Base-by-base conservation (phyloP, 352 stramenopile genomes). In the Phytophthora europaea region DNA sequence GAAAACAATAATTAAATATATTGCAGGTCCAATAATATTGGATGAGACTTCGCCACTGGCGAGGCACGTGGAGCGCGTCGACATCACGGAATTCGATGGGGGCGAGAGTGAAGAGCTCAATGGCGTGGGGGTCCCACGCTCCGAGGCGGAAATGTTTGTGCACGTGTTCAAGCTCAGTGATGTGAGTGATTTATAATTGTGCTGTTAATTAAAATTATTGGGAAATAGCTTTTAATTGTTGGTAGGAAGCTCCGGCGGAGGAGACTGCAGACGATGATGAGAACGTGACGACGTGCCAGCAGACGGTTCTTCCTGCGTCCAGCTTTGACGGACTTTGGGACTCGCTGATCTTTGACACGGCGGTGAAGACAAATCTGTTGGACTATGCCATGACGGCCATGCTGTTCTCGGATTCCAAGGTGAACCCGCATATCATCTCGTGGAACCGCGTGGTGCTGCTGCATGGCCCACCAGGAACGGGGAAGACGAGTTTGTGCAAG, bases 401-500 rank as follows among this genome's bases (percentile, higher is more conserved):
- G 78, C 68, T 97, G n/a, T 98, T 98, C 54, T 91, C 92, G 3
- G 83, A 97, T 61, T 74, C 78, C 23, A 74, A 89, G 18, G 93
- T 99, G 33, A 95, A 97, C 34, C 79, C 85, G 15, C 84, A 97
- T 67, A 87, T 98, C 20, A 92, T 98, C 16, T 91, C 92, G 34
- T 97, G 92, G 87, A 99, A 99, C 78, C 89, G 87, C 40, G 86
- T 99, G 13, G 83, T 98, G 34, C 72, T 98, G 45, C 77, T 98
- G 18, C 92, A 98, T 81, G 94, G 94, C 6, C 94, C 94, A 36
- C 94, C 94, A 12, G 94, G 94, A n/a, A 98, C 94, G 0, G 94
- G 94, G 7, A 98, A 98, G 52, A 98, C 94, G 2, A 97, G 90
- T 77, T 74, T 98, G 23, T 98, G 93, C 75, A 97, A 98, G 70